These are phyloP conservation scores for Thermothielavioides terrestris DNA, from an alignment of 495 filamentous ascomycete species.

Conservation along the genomic window DNA sequence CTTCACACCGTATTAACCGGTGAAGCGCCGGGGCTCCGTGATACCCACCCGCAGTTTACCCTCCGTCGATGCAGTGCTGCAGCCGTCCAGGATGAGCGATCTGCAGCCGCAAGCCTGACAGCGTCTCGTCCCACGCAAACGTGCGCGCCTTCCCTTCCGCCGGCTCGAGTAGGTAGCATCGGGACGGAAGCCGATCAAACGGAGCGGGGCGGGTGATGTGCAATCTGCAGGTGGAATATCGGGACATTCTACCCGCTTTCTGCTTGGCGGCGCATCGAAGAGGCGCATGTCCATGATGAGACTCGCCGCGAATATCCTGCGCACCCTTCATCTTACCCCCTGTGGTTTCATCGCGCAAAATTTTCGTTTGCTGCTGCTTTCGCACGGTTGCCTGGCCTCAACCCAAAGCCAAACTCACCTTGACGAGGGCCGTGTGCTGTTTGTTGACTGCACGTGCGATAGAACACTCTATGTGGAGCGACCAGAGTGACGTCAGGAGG, in stretches of 20 bases:
- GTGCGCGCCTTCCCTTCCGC: background rate
- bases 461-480: no score
- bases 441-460: no score
- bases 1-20: background rate
- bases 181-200: background rate
- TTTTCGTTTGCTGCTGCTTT: background rate
- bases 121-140: background rate
- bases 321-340: no score
- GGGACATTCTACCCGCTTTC: background rate
- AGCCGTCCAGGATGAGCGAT: background rate
- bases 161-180: background rate
- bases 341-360: no score
- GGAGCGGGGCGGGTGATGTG: no score
- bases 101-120: background rate
- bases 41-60: background rate
- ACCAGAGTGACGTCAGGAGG: conserved; percentile 6
- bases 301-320: no score
- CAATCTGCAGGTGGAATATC: no score
- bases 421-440: no score
- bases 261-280: background rate
- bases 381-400: background rate
- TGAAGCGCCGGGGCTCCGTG: background rate
- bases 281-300: no score
- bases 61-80: background rate
- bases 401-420: no score